Evolutionary conservation across 2,329 filamentous ascomycete genomes (phyloP).

Genomic region (Parasarocladium wereldwijsianum): DNA sequence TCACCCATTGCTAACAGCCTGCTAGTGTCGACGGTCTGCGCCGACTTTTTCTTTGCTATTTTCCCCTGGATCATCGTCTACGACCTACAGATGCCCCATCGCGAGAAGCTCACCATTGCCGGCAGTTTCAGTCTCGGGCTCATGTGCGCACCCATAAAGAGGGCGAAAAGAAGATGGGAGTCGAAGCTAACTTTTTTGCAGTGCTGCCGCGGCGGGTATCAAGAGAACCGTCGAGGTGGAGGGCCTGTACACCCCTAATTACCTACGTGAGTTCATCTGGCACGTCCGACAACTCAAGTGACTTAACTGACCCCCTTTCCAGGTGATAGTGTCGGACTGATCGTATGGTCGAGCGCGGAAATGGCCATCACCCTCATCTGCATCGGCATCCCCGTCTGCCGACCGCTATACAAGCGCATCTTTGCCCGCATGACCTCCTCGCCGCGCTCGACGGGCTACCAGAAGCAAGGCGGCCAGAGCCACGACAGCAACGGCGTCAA

Average conservation of each 20-base stretch:
- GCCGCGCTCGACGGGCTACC: slow-evolving; percentile 7
- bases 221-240: slow-evolving; percentile 9
- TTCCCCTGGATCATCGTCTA: slow-evolving; percentile 27
- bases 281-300: slow-evolving; percentile 2
- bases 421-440: slow-evolving; percentile 6
- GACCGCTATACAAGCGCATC: slow-evolving; percentile 18
- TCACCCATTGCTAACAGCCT: neutral
- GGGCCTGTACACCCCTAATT: slow-evolving; percentile 10
- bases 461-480: slow-evolving; percentile 7
- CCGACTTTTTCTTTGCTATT: slow-evolving; percentile 20
- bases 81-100: slow-evolving; percentile 23
- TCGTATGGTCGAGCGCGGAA: slow-evolving; percentile 23
- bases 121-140: slow-evolving; percentile 23
- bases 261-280: slow-evolving; percentile 1
- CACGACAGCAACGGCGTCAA: slow-evolving; percentile 2
- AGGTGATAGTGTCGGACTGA: slow-evolving; percentile 19
- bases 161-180: no score
- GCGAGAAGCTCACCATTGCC: slow-evolving; percentile 24
- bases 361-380: slow-evolving; percentile 22
- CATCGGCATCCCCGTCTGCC: slow-evolving; percentile 21
- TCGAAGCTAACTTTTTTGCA: slow-evolving; percentile 1
- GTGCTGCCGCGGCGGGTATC: slow-evolving; percentile 9
- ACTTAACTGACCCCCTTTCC: neutral
- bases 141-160: slow-evolving; percentile 14
- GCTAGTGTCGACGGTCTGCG: slow-evolving; percentile 7